Base-by-base conservation (phyloP, 2,329 filamentous ascomycete genomes). In the Aureobasidium lini region DNA sequence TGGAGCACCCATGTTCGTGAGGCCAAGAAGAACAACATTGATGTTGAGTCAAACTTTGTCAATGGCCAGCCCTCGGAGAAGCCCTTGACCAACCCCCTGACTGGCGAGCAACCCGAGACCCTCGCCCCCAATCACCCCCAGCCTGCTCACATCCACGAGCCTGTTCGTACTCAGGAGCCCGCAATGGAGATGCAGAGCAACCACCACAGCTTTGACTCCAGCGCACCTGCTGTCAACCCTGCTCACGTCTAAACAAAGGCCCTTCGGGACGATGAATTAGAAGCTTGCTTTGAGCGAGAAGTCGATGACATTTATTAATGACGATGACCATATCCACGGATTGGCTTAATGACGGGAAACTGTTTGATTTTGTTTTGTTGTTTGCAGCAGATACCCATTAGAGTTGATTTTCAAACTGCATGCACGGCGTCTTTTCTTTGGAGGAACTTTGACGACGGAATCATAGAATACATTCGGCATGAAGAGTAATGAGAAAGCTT, bases 1-100 rank as follows among this genome's bases (percentile, higher is more conserved):
- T 73, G 72, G 62, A 72, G 72, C 8, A 69, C 65, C 7, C 74
- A 75, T 42, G 72, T 71, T 2, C 48, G 67, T 28, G 52, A 57
- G 42, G 46, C 43, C 34, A 61, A 57, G 53, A 37, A 37, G 49
- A 61, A 49, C 44, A 40, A 57, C 37, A 31, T 43, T 4, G 59
- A 61, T 10, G 42, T 40, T 15, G 39, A 57, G 43, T 47, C 54
- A 16, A 57, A 57, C 54, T 57, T 57, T 32, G 54, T 48, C 10
- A 18, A 37, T 10, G 54, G 54, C 15, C 54, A 57, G 9, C 8
- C 31, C 15, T 47, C 54, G 3, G 54, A 57, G 54, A 57, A 57
- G 54, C 42, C 34, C n/a, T 43, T 57, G 42, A 48, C 43, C 32
- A 57, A 57, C 43, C 54, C 54, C 2, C 43, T 57, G 10, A 57